phyloP scores from a whole-genome alignment of 1,284 basidiomycete genomes.

The Marasmius tenuissimus region DNA sequence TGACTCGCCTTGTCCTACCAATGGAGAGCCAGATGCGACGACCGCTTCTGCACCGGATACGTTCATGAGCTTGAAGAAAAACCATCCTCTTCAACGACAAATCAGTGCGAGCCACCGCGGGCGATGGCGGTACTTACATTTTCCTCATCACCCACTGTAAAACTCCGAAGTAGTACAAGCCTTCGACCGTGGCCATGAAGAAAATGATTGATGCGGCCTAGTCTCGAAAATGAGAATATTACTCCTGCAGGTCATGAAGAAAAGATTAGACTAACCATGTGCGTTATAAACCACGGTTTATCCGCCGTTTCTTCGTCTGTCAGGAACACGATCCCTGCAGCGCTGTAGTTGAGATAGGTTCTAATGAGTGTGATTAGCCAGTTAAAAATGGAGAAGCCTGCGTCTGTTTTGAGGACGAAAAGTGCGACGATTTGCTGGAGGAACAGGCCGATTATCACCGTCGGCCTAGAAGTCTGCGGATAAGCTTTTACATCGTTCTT shows the following conservation, averaged over 20 bases:
- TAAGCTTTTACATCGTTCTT: not conserved
- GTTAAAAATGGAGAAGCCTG: constrained; percentile 79
- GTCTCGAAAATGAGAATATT: constrained; percentile 32
- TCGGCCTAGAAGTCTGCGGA: constrained; percentile 50
- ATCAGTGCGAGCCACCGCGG: not conserved
- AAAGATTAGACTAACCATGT: constrained; percentile 47
- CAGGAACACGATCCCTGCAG: constrained; percentile 74
- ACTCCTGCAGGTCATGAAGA: constrained; percentile 4
- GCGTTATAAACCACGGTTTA: constrained; percentile 81
- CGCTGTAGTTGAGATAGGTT: constrained; percentile 66
- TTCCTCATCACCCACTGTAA: constrained; percentile 88
- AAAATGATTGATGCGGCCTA: constrained; percentile 69
- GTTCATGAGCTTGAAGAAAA: constrained; percentile 89
- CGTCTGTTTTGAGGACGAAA: constrained; percentile 80
- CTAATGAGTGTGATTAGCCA: constrained; percentile 77
- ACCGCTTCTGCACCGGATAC: constrained; percentile 90
- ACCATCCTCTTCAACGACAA: constrained; percentile 64
- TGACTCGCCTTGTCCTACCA: constrained; percentile 87
- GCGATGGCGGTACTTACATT: constrained; percentile 50
- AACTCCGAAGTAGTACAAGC: constrained; percentile 83
- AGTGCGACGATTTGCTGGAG: constrained; percentile 81
- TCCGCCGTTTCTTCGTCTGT: constrained; percentile 61
- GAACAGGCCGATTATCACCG: constrained; percentile 80
- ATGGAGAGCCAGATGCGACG: constrained; percentile 88
- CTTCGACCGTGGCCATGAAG: constrained; percentile 85